Base-by-base conservation (phyloP, 176 grass and related monocot genomes). In the Poa annua region DNA sequence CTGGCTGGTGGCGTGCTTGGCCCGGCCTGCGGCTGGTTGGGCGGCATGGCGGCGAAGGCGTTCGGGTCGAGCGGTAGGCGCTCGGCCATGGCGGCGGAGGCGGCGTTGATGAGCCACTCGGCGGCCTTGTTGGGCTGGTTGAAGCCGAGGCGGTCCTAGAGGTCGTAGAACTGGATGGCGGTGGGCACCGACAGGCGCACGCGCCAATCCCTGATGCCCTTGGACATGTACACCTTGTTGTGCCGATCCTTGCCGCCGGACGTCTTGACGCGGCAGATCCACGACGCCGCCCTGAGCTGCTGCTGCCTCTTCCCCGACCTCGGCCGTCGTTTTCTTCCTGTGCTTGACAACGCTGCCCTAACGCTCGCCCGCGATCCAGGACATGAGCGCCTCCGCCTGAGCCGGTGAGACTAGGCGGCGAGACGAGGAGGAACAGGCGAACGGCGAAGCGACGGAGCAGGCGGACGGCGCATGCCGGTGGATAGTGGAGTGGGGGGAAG, bases 81-180 rank as follows among this genome's bases (percentile, higher is more conserved):
- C 57, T 85, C 78, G 17, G 93, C 91, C 80, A 97, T 97, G 75
- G 91, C 87, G 55, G 75, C 32, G 42, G 87, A 4, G 49, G 94
- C 94, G n/a, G 89, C 89, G 78, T 97, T 89, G 79, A 97, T 86
- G 83, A 97, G 91, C 94, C 94, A 97, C 36, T 97, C 91, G 79
- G 94, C 85, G 74, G 89, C 94, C 79, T 97, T 97, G 86, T 91
- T 97, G 3, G 94, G 91, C 82, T 93, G 94, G 85, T 97, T 87
- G 74, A 78, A 90, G 36, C 94, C 94, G 13, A 97, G 88, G 26
- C 94, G 94, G 56, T 94, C 94, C 81, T 97, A 91, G 75, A 97
- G 80, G 81, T 97, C 94, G 75, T 97, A 97, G 89, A 97, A 94
- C 84, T 97, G 94, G 86, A 97, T 97, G 50, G 94, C 94, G 4